Base-by-base conservation (phyloP, 192 early-diverging fungal genomes). In the Coemansia sp. region DNA sequence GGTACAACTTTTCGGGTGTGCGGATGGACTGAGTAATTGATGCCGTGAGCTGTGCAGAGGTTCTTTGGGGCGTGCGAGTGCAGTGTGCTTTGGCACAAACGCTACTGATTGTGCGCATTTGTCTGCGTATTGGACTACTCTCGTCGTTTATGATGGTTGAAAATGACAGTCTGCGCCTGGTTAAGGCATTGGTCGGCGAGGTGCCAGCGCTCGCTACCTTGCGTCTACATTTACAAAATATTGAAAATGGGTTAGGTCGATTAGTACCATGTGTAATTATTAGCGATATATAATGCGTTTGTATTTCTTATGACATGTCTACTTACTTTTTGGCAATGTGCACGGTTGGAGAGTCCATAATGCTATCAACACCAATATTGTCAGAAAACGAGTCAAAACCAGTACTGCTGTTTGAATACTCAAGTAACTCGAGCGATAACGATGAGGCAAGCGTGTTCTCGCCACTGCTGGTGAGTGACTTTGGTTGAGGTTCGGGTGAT, bases 1-100 rank as follows among this genome's bases (percentile, higher is more conserved):
- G 46, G 0, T 43, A 54, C 20, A 64, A 60, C 55, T 59, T 63
- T 20, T 55, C 60, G 3, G 64, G 64, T 11, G 51, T 67, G n/a
- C 47, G 27, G 13, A 45, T 11, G 6, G 30, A 32, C 5, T 8
- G 30, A 32, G 30, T 11, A 32, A 32, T 8, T 11, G 30, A 11
- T 8, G 11, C 5, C 6, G 6, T 32, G 30, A 32, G 30, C 11
- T 32, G 6, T 32, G 5, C 30, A 8, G 30, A 5, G 5, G 30
- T 5, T 8, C 11, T 32, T 32, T 32, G 30, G 30, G 5, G 6
- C 11, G 30, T 8, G 11, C 30, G 11, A n/a, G n/a, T n/a, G n/a
- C n/a, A n/a, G n/a, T 11, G 30, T 11, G 30, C 30, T 11, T 32
- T 32, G 30, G 30, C 30, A 5, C 30, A 8, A 11, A 8, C 30